A percentile compares a stretch with the other conserved stretches of the same genome.
phyloP scores from a whole-genome alignment of 2,329 filamentous ascomycete genomes.

The Trichoderma citrinoviride region DNA sequence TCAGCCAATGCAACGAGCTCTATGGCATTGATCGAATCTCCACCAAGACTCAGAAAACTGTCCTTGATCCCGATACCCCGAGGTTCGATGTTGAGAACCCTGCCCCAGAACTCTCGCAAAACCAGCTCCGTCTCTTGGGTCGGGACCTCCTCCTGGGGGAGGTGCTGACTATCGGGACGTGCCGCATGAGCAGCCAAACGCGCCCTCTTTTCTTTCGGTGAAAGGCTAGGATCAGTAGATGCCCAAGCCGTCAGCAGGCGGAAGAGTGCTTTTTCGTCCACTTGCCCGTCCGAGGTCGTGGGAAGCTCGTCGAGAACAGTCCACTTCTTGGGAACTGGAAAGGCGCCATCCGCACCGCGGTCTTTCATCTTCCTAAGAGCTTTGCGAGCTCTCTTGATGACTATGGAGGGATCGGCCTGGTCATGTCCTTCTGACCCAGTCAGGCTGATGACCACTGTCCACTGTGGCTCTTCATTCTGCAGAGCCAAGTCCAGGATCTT shows the following conservation, averaged over 20 bases:
- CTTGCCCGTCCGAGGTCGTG: not conserved
- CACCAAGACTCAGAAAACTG: slow-evolving; percentile 26
- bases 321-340: not conserved
- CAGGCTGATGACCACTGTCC: not conserved
- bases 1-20: slow-evolving; percentile 20
- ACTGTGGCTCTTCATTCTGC: not conserved
- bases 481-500: not conserved
- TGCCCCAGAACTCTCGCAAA: slow-evolving; percentile 3
- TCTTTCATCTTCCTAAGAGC: not conserved
- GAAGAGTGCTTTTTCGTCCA: not conserved
- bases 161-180: not conserved
- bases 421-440: not conserved
- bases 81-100: slow-evolving; percentile 1
- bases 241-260: not conserved
- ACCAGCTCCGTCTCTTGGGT: not conserved
- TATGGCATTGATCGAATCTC: slow-evolving; percentile 29
- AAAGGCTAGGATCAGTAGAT: not conserved
- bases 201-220: slow-evolving; percentile 2
- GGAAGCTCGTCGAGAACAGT: not conserved
- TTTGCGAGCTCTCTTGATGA: slow-evolving; percentile 8
- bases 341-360: not conserved
- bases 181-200: not conserved
- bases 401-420: not conserved
- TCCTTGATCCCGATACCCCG: slow-evolving; percentile 7
- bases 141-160: not conserved